These are phyloP conservation scores for Lippia alba DNA, from an alignment of 305 asterid genomes.

Conservation along the genomic window DNA sequence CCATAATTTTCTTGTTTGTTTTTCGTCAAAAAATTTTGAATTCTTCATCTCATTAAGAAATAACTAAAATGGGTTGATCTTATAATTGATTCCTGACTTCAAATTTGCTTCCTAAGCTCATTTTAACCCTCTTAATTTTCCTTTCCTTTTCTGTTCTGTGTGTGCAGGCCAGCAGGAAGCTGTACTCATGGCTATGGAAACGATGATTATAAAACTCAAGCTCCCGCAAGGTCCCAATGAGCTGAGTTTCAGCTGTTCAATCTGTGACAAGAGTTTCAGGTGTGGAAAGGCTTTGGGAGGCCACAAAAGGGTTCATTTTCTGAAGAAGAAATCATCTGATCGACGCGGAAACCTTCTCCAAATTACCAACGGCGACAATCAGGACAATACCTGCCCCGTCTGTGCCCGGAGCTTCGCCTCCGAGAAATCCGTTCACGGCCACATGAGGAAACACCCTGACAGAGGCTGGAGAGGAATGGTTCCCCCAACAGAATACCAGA, in stretches of 20 bases:
- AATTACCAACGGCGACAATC: background rate
- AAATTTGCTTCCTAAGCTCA: background rate
- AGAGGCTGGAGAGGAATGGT: slow-evolving; percentile 29
- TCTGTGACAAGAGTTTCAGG: background rate
- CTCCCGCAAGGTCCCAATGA: background rate
- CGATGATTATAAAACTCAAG: background rate
- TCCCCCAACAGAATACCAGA: background rate
- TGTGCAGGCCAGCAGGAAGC: background rate
- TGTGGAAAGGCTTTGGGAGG: slow-evolving; percentile 13
- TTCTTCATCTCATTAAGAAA: background rate
- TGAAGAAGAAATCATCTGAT: background rate
- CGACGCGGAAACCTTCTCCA: background rate
- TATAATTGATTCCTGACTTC: background rate
- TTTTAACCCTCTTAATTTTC: background rate
- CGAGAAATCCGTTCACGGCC: slow-evolving; percentile 19
- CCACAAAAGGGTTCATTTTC: slow-evolving; percentile 21
- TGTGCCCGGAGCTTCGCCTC: slow-evolving; percentile 1
- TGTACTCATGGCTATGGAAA: background rate
- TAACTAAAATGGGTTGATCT: background rate
- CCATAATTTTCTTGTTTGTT: background rate
- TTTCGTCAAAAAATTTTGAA: background rate
- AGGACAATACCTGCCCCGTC: background rate
- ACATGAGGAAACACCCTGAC: slow-evolving; percentile 30
- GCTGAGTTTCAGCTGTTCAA: background rate
- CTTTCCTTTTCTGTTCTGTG: background rate